Base-by-base conservation (phyloP, 352 stramenopile genomes). In the Globisporangium nagaii region DNA sequence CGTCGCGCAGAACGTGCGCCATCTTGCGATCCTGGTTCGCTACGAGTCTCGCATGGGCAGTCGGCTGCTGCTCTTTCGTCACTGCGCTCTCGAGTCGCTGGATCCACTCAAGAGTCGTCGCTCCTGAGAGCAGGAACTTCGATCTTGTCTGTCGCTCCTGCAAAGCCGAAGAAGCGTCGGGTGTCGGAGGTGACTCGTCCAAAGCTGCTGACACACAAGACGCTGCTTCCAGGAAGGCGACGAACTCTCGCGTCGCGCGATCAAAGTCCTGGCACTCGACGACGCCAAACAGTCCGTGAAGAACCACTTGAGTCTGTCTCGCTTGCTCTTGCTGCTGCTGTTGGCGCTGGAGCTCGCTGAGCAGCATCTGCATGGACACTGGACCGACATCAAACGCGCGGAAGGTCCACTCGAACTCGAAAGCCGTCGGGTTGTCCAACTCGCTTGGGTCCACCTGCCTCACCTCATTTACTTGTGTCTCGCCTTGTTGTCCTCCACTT, bases 301-400 rank as follows among this genome's bases (percentile, higher is more conserved):
- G 35, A 24, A 90, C 63, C 5, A 88, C 15, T 15, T 52, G 55
- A 17, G 46, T 39, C 24, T 22, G 15, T 4, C 15, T 34, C 25
- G 24, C 5, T 8, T 48, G 19, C 2, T 63, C 32, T 7, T 65
- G 51, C n/a, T 48, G 45, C 20, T 49, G 6, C 7, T 47, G 4
- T 35, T 19, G n/a, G 22, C 31, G 2, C 19, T 53, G 32, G 2
- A 63, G 39, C 4, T 62, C 9, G 1, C 53, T 37, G 10, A 68
- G n/a, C 19, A 90, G 61, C 2, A 65, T 25, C 4, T 66, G 5
- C 39, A 73, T 82, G 1, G 80, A 84, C 6, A 58, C 56, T 2
- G 80, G 73, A 1, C 80, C 80, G 24, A 90, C 50, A 32, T 90
- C 80, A 40, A 86, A 79, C n/a, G 70, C 71, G 10, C 77, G 71